These are phyloP conservation scores for Spizellomyces punctatus DNA, from an alignment of 192 early-diverging fungal genomes.

Conservation along the genomic window DNA sequence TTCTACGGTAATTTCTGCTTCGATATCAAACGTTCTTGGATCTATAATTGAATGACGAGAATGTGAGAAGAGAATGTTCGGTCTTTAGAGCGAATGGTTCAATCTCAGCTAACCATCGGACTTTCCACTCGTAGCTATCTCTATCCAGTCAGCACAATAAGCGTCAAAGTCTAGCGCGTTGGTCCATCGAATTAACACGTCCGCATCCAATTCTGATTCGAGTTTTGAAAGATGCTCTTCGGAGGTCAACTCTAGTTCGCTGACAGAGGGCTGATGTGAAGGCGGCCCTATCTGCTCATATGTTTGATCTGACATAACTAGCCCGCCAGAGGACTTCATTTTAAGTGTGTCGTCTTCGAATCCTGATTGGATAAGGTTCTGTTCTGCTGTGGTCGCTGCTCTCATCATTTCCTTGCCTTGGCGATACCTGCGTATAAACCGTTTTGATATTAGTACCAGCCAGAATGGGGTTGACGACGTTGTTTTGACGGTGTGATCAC, in stretches of 20 bases:
- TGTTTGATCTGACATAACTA: too few species aligned
- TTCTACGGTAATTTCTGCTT: background rate
- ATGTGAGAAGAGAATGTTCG: background rate
- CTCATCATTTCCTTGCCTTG: background rate
- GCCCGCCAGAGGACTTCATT: too few species aligned
- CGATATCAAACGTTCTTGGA: slow-evolving; percentile 18
- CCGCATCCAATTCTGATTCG: slow-evolving; percentile 46
- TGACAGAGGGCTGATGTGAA: too few species aligned
- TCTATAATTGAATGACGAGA: background rate
- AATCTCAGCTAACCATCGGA: slow-evolving; percentile 36
- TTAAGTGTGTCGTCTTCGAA: too few species aligned
- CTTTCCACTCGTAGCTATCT: slow-evolving; percentile 44
- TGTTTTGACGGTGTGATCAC: too few species aligned
- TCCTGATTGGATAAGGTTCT: too few species aligned
- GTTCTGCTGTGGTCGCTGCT: background rate
- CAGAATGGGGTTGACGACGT: too few species aligned
- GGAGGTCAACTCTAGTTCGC: background rate
- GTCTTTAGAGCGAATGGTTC: too few species aligned
- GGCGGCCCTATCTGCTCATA: too few species aligned
- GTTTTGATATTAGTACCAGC: too few species aligned
- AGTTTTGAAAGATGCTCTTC: slow-evolving; percentile 34
- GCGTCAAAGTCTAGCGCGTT: slow-evolving; percentile 53
- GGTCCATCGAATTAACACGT: slow-evolving; percentile 50
- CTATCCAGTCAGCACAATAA: slow-evolving; percentile 51
- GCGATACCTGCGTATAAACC: too few species aligned